These are phyloP conservation scores for Malus sylvestris DNA, from an alignment of 306 rosid genomes.

Conservation along the genomic window DNA sequence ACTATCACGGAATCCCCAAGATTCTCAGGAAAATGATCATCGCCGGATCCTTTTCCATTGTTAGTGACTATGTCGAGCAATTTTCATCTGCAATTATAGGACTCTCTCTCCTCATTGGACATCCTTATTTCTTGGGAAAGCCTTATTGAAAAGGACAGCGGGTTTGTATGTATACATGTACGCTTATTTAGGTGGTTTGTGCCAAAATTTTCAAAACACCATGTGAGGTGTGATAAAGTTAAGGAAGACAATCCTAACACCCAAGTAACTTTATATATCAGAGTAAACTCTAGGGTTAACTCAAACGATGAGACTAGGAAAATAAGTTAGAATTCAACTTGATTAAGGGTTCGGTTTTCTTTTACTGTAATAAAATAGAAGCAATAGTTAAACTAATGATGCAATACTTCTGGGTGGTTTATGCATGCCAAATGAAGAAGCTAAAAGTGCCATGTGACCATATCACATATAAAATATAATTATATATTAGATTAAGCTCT, in stretches of 20 bases:
- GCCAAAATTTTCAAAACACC: background rate
- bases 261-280: background rate
- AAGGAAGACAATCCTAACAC: background rate
- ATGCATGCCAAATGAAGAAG: background rate
- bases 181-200: background rate
- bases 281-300: too few species aligned
- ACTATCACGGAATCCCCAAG: too few species aligned
- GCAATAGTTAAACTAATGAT: too few species aligned
- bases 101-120: background rate
- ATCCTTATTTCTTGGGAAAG: constrained; percentile 1
- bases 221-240: background rate
- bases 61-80: background rate
- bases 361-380: too few species aligned
- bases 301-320: too few species aligned
- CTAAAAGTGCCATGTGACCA: background rate
- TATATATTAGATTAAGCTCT: too few species aligned
- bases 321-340: too few species aligned
- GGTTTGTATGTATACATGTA: background rate
- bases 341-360: too few species aligned
- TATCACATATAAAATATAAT: background rate
- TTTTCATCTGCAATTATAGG: background rate
- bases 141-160: background rate
- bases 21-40: too few species aligned
- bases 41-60: background rate
- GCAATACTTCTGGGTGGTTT: background rate